Percentiles rank a stretch among this genome's conserved stretches.
phyloP scores from a whole-genome alignment of 345 rosid species.

The Camelina hispida region DNA sequence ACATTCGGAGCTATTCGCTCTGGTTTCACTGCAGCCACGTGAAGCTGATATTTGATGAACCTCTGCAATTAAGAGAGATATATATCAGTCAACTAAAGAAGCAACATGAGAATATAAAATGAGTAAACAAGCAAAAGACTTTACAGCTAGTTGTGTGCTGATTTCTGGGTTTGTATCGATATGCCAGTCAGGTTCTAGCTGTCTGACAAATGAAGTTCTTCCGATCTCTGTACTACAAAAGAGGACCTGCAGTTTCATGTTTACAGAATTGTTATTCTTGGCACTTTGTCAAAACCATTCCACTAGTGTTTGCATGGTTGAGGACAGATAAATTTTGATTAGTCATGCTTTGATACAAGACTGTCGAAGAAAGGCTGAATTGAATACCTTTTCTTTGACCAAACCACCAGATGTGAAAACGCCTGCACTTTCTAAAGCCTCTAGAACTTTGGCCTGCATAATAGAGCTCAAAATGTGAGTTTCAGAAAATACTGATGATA shows the following conservation, averaged over 20 bases:
- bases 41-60: slow-evolving; percentile 94
- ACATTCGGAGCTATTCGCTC: slow-evolving; percentile 77
- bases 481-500: too few relatives aligned
- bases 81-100: not conserved
- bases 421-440: slow-evolving; percentile 91
- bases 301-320: too few relatives aligned
- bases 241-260: slow-evolving; percentile 73
- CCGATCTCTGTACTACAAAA: slow-evolving; percentile 95
- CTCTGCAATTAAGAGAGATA: slow-evolving; percentile 55
- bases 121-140: slow-evolving; percentile 14
- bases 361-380: too few relatives aligned
- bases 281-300: slow-evolving; percentile 2
- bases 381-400: too few relatives aligned
- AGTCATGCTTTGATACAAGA: too few relatives aligned
- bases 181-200: slow-evolving; percentile 99
- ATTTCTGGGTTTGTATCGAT: slow-evolving; percentile 85
- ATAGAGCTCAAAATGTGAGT: too few relatives aligned
- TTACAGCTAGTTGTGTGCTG: slow-evolving; percentile 82
- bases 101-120: slow-evolving; percentile 1
- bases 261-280: not conserved
- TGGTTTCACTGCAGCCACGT: slow-evolving; percentile 58
- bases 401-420: too few relatives aligned
- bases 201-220: slow-evolving; percentile 89
- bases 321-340: too few relatives aligned
- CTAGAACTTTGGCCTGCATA: slow-evolving; percentile 81